phyloP scores from a whole-genome alignment of 2,329 filamentous ascomycete genomes.

The Nothophoma quercina region DNA sequence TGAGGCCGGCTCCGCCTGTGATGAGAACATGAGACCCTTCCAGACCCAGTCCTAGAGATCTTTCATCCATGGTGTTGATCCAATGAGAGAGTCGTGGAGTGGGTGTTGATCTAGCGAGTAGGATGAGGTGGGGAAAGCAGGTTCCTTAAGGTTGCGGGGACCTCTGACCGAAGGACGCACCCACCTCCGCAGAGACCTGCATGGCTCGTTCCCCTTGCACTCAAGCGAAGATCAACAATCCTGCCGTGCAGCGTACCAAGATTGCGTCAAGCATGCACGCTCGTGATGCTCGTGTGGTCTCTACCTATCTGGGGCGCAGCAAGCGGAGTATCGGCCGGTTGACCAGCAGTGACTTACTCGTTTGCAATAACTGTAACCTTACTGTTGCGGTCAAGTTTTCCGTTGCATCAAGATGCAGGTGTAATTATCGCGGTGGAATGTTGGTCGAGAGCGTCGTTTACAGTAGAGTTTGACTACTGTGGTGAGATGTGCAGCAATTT shows the following conservation, averaged over 20 bases:
- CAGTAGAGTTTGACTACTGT: not conserved
- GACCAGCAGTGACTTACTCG: not conserved
- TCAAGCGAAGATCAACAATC: slow-evolving; percentile 6
- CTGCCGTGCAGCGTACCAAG: not conserved
- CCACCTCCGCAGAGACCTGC: not conserved
- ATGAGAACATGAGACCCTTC: slow-evolving; percentile 50
- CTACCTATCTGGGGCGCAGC: not conserved
- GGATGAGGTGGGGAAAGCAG: slow-evolving; percentile 9
- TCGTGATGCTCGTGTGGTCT: not conserved
- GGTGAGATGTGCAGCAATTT: not conserved
- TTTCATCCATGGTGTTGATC: slow-evolving; percentile 8
- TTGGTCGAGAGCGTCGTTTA: not conserved
- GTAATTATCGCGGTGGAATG: not conserved
- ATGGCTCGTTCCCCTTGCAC: not conserved
- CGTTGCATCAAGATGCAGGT: not conserved
- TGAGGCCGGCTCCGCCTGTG: slow-evolving; percentile 53
- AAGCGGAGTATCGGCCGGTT: not conserved
- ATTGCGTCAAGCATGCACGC: not conserved
- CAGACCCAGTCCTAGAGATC: slow-evolving; percentile 45
- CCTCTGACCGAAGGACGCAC: not conserved
- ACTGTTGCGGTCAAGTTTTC: not conserved
- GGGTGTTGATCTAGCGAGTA: slow-evolving; percentile 3
- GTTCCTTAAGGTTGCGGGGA: slow-evolving; percentile 10
- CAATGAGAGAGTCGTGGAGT: not conserved
- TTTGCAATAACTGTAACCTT: not conserved